Evolutionary conservation across 495 filamentous ascomycete genomes (phyloP), one percentile per base, ranked within the genome.

Genomic region (Lichenothelia convexa): DNA sequence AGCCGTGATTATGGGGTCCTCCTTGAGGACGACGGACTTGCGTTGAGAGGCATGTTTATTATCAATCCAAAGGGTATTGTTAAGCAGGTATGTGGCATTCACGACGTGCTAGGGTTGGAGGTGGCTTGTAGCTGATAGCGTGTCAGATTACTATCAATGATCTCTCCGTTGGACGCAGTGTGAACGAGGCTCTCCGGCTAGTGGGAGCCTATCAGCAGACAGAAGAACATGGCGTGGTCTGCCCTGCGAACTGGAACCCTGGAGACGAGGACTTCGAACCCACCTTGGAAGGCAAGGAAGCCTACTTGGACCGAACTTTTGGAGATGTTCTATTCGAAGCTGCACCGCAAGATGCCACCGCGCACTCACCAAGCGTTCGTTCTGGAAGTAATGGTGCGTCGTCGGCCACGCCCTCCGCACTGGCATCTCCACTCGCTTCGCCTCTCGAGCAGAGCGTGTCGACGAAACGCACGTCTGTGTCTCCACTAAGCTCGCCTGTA

Each of bases 31-130:
- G 40, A 49, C 19, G 46, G 44, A 1, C 16, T 46, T 13, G 33
- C 46, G 38, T 27, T 46, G 30, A 18, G 46, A 11, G 46, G 38
- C 1, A 41, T 46, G 36, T 49, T 47, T 24, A 41, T 49, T 8
- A 13, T 44, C 20, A 35, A 49, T 30, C 35, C 21, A 1, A 13
- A 21, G 11, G 44, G 36, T 6, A 35, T 47, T 18, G 36, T 49
- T 8, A 33, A 47, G 35, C 44, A 46, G 21, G 46, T 38, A 30
- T 13, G 24, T 34, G 5, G 12, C 30, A 32, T 13, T 12, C 2
- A 19, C 30, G n/a, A n/a, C n/a, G n/a, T n/a, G n/a, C n/a, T n/a
- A n/a, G n/a, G n/a, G n/a, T n/a, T 21, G 17, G 29, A 16, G 17
- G 3, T 5, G 24, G 7, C 24, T 7, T 27, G 24, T 13, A 8